Evolutionary conservation across 2,329 filamentous ascomycete genomes (phyloP), one percentile per base, ranked within the genome.

Genomic region (Periglandula ipomoeae): DNA sequence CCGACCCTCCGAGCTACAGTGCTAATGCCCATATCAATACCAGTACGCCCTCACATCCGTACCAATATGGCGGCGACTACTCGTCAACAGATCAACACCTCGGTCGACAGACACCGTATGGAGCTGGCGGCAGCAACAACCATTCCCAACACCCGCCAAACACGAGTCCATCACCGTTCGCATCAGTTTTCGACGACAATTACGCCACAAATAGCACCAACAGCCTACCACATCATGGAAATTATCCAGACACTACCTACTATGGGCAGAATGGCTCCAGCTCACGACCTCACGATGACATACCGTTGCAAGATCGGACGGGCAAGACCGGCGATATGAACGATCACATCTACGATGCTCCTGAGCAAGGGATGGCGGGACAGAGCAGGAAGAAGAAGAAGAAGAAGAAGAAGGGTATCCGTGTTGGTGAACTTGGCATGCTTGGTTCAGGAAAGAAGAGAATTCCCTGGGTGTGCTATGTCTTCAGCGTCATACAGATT

Each of bases 381-480:
- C 51, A 39, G 23, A 51, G 51, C 37, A 52, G 51, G 22, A 68
- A 67, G 44, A 65, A 63, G 48, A 68, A 50, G 22, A 68, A 67
- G 44, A 65, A 63, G 48, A 68, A 65, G 56, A 71, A 65, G 53
- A 66, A 65, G 50, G 71, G 73, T 51, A 67, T 81, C 43, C 68
- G 72, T n/a, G 70, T 79, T 40, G 78, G 78, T 46, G 74, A 81
- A 64, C 61, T 82, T 47, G 76, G 77, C 50, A 81, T 82, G 77
- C 60, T 82, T 41, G 75, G 76, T 2, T 67, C 76, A 11, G 67
- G 75, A 56, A 72, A 68, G 60, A 78, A 75, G 61, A 70, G 72
- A 52, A 79, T 83, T 46, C 85, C 93, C 0, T 93, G 86, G 76
- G 81, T 95, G 6, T 87, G 89, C 30, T 97, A 91, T 64, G 67